phyloP scores from a whole-genome alignment of 2,329 filamentous ascomycete species.

The Arthrobotrys sinensis region DNA sequence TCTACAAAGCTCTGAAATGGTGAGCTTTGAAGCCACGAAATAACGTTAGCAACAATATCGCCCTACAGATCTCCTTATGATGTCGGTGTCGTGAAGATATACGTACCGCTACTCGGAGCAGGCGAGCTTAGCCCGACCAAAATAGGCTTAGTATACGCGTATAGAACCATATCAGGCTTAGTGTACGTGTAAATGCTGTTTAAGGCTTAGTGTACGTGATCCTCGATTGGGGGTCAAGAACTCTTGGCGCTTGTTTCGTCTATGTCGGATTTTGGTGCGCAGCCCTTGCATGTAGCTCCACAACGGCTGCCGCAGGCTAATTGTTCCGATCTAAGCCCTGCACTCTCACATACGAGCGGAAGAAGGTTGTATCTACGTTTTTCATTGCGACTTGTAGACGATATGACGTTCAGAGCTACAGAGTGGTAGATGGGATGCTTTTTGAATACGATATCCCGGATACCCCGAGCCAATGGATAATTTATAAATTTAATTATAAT shows the following conservation, averaged over 20 bases:
- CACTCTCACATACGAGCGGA: neutral
- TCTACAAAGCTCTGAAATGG: no score
- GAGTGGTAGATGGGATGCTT: neutral
- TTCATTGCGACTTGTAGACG: neutral
- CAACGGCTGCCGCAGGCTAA: neutral
- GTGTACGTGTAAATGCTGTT: neutral
- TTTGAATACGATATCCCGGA: no score
- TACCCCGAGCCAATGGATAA: no score
- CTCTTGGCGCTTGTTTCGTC: conserved; percentile 23
- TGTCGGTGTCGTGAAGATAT: neutral
- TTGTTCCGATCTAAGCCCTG: conserved; percentile 19
- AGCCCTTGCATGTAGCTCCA: conserved; percentile 5
- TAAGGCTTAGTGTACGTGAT: conserved; percentile 28
- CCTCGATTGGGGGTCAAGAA: no score
- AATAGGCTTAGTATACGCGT: conserved; percentile 38
- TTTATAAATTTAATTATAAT: no score
- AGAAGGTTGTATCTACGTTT: neutral
- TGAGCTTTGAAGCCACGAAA: neutral
- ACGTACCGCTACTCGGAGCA: neutral
- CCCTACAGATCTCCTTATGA: conserved; percentile 14
- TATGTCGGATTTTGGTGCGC: neutral
- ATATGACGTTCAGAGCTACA: neutral
- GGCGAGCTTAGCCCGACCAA: conserved; percentile 2
- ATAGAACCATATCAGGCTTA: conserved; percentile 24
- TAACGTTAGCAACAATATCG: neutral